A percentile compares a stretch with the other conserved stretches of the same genome.
Evolutionary conservation across 176 grass and related monocot genomes (phyloP).

Genomic region (Metroxylon sagu): DNA sequence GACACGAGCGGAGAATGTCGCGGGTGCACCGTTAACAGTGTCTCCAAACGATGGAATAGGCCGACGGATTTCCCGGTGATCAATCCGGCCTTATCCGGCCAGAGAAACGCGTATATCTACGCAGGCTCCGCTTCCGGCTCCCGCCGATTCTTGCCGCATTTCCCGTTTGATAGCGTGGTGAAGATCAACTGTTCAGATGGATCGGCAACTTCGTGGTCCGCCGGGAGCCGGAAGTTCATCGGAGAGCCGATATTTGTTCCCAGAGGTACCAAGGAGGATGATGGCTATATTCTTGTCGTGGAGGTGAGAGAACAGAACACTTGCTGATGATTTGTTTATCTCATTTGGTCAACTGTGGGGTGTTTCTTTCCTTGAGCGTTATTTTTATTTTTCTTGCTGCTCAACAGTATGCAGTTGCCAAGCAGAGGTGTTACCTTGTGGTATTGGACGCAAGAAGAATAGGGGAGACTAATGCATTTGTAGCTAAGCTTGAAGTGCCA

Average conservation of each 20-base stretch:
- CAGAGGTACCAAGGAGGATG: slow-evolving; percentile 35
- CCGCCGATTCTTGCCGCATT: slow-evolving; percentile 57
- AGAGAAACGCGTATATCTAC: slow-evolving; percentile 61
- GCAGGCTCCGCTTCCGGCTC: slow-evolving; percentile 34
- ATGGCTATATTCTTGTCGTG: slow-evolving; percentile 78
- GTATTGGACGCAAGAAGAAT: slow-evolving; percentile 73
- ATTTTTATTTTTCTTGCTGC: slow-evolving; percentile 3
- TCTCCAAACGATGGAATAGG: slow-evolving; percentile 47
- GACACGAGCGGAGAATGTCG: slow-evolving; percentile 39
- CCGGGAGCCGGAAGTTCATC: slow-evolving; percentile 45
- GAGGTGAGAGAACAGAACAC: slow-evolving; percentile 39
- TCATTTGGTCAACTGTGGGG: too few species aligned
- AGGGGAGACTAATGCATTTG: slow-evolving; percentile 37
- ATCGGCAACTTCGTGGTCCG: slow-evolving; percentile 30
- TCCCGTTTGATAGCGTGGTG: slow-evolving; percentile 73
- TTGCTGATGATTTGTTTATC: too few species aligned
- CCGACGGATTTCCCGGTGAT: slow-evolving; percentile 70
- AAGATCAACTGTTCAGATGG: slow-evolving; percentile 45
- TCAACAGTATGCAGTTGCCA: slow-evolving; percentile 53
- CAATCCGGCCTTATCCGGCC: slow-evolving; percentile 46
- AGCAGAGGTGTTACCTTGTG: slow-evolving; percentile 64
- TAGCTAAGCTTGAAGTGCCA: slow-evolving; percentile 80
- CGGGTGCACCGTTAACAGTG: slow-evolving; percentile 31
- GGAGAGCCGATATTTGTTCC: slow-evolving; percentile 77
- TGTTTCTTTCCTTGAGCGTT: background rate